Base-by-base conservation (phyloP, 768 basidiomycete genomes). In the Boletus fagicola region DNA sequence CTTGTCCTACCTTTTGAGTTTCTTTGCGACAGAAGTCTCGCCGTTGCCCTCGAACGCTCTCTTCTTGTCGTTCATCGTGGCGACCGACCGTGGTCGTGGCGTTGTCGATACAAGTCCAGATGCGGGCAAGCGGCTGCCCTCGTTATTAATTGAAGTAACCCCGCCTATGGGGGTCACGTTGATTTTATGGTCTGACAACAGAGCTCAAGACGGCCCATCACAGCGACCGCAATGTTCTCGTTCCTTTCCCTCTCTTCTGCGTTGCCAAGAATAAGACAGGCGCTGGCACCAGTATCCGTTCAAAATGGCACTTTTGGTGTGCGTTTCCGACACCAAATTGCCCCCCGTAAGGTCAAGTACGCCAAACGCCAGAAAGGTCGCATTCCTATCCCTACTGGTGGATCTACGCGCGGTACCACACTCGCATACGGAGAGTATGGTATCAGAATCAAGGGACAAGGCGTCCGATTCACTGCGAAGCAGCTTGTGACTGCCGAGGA, bases 401-500 rank as follows among this genome's bases (percentile, higher is more conserved):
- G 97, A 13, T 94, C 93, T 18, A 90, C 84, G 13, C 91, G 93
- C 69, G 97, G 96, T 22, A 95, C 97, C 5, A 93, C 93, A 1
- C 83, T 98, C 40, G 86, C 92, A 13, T 92, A 85, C 64, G 97
- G 95, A 39, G 88, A 95, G 8, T 99, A 87, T 82, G 97, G 97
- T 11, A 83, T 98, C 46, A 76, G 96, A 52, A 89, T 97, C 46
- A 90, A 90, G 64, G 88, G 87, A 0, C 81, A 90, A 54, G 92
- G 92, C 1, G 82, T 82, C 47, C 79, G 95, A 33, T 76, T 98
- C 15, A 88, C 84, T 20, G 95, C 93, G 1, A 96, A 96, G 73
- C 94, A 96, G 76, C 83, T 99, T 18, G 81, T 84, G 52, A 86
- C 90, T 0, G 92, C 88, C 0, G 87, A 94, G 74, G 91, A 92